Conservation (phyloP, 768 basidiomycete species). For the Exidia glandulosa region DNA sequence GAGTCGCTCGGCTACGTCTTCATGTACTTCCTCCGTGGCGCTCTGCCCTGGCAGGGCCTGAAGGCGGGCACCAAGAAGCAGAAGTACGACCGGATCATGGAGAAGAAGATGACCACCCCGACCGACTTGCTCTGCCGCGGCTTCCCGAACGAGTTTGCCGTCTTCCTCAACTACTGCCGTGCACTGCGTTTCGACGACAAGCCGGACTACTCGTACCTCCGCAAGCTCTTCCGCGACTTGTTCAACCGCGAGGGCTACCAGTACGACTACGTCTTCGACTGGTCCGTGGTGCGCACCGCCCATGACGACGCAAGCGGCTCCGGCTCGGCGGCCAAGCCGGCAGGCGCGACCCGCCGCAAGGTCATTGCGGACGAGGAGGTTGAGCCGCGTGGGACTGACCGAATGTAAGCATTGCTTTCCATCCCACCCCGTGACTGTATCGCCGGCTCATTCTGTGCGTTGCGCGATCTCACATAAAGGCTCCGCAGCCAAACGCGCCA, state of each 20-base stretch:
- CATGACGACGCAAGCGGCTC: constrained; percentile 45
- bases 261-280: constrained; percentile 99
- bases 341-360: constrained; percentile 52
- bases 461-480: constrained; percentile 27
- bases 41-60: constrained; percentile 97
- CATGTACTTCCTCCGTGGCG: constrained; percentile 99
- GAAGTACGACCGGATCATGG: constrained; percentile 99
- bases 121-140: constrained; percentile 95
- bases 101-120: constrained; percentile 99
- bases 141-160: constrained; percentile 99
- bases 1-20: constrained; percentile 98
- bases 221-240: constrained; percentile 97
- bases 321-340: constrained; percentile 50
- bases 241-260: constrained; percentile 97
- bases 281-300: constrained; percentile 77
- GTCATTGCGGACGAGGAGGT: constrained; percentile 71
- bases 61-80: constrained; percentile 99
- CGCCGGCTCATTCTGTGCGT: constrained; percentile 8
- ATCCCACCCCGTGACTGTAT: constrained; percentile 7
- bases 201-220: constrained; percentile 98
- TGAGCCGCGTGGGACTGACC: constrained; percentile 68
- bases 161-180: constrained; percentile 98
- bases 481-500: constrained; percentile 82
- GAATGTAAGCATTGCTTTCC: constrained; percentile 50
- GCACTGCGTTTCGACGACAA: constrained; percentile 99